Evolutionary conservation across 345 rosid genomes (phyloP), one percentile per base, ranked within the genome.

Genomic region (Sonneratia alba): DNA sequence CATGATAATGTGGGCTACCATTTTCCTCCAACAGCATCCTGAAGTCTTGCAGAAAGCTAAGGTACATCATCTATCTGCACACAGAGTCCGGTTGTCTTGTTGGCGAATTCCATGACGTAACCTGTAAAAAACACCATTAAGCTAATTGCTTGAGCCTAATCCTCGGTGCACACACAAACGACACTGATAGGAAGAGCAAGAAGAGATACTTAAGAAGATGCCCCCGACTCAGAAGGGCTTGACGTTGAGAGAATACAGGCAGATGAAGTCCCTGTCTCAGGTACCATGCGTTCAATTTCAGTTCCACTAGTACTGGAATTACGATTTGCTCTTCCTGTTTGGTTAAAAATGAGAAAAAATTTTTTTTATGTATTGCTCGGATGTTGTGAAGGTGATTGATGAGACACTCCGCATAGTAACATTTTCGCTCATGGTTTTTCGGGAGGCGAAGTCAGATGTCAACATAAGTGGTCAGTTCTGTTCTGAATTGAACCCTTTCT

Each of bases 321-420:
- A 19, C 53, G 47, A 36, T 12, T 32, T 69, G 49, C 56, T 27
- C 16, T 13, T 59, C 7, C 7, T 24, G 15, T 1, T 27, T 19
- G n/a, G 19, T 27, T 7, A 37, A 61, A 16, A 49, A 36, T 42
- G 11, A 49, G 45, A 53, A 19, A 32, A 40, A 40, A 40, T 40
- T 27, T 27, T 27, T 27, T 27, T 27, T 27, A 40, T 40, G 3
- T 3, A 3, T 6, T 53, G 53, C 34, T 1, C 15, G 14, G 12
- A 43, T 53, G 36, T 55, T 48, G 6, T 72, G 32, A 61, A 91
- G 96, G 97, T 93, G 70, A 83, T 93, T 71, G 96, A 93, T 73
- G 98, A 91, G 81, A 91, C 96, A 0, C 92, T 91, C 72, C 91
- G 93, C 36, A 57, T 87, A 62, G 68, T 93, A 56, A 84, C 97